A percentile compares a stretch with the other conserved stretches of the same genome.
Evolutionary conservation across 768 basidiomycete genomes (phyloP).

Genomic region (Hypholoma fasciculare): DNA sequence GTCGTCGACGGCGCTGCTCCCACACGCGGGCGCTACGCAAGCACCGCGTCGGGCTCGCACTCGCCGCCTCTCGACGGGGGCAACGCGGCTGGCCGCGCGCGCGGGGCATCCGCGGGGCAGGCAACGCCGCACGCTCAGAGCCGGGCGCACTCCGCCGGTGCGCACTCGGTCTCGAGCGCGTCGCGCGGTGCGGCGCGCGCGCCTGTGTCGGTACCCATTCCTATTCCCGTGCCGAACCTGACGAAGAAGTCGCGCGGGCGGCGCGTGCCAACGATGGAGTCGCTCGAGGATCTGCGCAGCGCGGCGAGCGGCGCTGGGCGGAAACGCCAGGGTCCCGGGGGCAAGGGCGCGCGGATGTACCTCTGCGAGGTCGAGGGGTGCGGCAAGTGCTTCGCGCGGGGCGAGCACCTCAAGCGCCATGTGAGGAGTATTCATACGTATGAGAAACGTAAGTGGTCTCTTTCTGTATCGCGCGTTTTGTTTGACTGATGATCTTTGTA

Average conservation of each 20-base stretch:
- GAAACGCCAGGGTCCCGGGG: conserved; percentile 35
- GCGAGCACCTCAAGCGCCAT: conserved; percentile 90
- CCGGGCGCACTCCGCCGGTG: conserved; percentile 8
- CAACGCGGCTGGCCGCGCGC: not conserved
- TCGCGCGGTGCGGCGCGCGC: conserved; percentile 13
- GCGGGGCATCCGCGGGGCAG: not conserved
- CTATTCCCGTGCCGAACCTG: conserved; percentile 66
- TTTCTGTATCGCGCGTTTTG: not conserved
- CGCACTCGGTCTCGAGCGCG: not conserved
- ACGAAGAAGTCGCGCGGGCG: conserved; percentile 73
- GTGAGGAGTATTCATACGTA: conserved; percentile 88
- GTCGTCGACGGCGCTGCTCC: not conserved
- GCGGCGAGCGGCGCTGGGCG: conserved; percentile 33
- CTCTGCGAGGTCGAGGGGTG: conserved; percentile 81
- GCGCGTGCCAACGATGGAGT: conserved; percentile 55
- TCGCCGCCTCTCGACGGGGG: not conserved
- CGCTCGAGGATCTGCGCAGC: conserved; percentile 34
- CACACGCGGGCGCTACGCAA: not conserved
- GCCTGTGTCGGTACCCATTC: conserved; percentile 39
- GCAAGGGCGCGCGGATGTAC: conserved; percentile 50
- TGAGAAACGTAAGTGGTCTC: conserved; percentile 76
- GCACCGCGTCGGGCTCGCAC: not conserved
- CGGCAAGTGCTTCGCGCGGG: conserved; percentile 84
- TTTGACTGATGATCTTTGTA: conserved; percentile 26
- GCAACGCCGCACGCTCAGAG: conserved; percentile 1